These are phyloP conservation scores for Chrysoporthe austroafricana DNA, from an alignment of 2,329 filamentous ascomycete species.

Conservation along the genomic window DNA sequence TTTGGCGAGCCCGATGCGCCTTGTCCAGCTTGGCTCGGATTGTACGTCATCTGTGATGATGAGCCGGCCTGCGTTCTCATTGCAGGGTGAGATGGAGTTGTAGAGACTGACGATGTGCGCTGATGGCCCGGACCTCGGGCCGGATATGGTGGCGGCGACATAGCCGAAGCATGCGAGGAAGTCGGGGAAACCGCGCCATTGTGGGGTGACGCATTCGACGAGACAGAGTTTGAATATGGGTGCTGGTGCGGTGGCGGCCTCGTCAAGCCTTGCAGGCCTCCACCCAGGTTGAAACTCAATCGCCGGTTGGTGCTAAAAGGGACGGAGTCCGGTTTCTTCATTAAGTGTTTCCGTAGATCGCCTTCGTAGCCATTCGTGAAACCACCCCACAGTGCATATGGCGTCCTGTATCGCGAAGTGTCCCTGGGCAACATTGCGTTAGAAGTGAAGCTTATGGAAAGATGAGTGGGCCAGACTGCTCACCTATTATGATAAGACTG, in stretches of 20 bases:
- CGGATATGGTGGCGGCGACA: slow-evolving; percentile 29
- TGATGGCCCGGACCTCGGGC: slow-evolving; percentile 23
- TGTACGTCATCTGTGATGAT: slow-evolving; percentile 25
- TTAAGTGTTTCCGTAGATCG: slow-evolving; percentile 50
- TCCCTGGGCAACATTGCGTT: slow-evolving; percentile 45
- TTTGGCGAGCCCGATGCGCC: slow-evolving; percentile 4
- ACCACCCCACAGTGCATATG: slow-evolving; percentile 60
- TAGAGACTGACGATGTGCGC: slow-evolving; percentile 27
- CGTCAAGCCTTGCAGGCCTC: slow-evolving; percentile 28
- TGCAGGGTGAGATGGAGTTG: slow-evolving; percentile 42
- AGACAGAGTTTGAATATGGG: slow-evolving; percentile 27
- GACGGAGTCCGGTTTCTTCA: slow-evolving; percentile 44
- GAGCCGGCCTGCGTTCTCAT: slow-evolving; percentile 40
- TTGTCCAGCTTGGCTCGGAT: slow-evolving; percentile 17
- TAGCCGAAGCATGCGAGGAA: slow-evolving; percentile 27
- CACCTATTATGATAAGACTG: slow-evolving; percentile 64
- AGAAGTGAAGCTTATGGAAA: background rate
- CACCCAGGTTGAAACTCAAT: slow-evolving; percentile 29
- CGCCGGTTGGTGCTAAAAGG: slow-evolving; percentile 35
- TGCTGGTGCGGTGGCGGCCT: slow-evolving; percentile 28
- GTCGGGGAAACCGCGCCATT: slow-evolving; percentile 26
- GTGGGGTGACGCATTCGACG: slow-evolving; percentile 26
- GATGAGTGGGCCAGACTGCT: slow-evolving; percentile 26
- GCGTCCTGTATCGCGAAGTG: slow-evolving; percentile 60
- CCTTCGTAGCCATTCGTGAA: slow-evolving; percentile 67